Conservation (phyloP, 1,284 basidiomycete genomes). For the Cystobasidiaceae sp. region DNA sequence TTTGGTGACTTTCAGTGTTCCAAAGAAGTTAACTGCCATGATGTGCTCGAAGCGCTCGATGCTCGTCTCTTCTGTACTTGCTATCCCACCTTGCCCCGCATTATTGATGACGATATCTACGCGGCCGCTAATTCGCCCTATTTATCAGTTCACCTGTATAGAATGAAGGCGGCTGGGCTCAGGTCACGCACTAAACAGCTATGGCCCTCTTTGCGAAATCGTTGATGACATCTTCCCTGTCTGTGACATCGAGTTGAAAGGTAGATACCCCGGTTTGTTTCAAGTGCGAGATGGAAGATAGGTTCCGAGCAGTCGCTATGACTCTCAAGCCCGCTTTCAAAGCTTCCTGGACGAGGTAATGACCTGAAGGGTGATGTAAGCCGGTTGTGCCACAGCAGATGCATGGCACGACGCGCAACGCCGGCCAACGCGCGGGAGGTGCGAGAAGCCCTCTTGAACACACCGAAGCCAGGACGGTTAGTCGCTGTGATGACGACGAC, state of each 20-base stretch:
- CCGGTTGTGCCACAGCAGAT: not conserved
- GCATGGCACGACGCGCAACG: too few species aligned
- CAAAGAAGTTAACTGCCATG: conserved; percentile 14
- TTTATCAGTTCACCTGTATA: not conserved
- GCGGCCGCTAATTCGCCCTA: not conserved
- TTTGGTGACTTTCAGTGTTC: conserved; percentile 14
- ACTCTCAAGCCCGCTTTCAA: conserved; percentile 4
- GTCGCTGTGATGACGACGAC: conserved; percentile 6
- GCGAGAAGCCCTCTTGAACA: too few species aligned
- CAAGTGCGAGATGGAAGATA: not conserved
- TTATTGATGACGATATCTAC: conserved; percentile 18
- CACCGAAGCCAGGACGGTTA: conserved; percentile 6
- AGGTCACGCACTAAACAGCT: not conserved
- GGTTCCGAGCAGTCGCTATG: conserved; percentile 9
- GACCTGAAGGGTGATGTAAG: not conserved
- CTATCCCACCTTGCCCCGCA: conserved; percentile 16
- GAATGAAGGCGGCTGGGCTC: too few species aligned
- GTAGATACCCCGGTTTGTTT: not conserved
- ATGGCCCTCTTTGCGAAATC: conserved; percentile 11
- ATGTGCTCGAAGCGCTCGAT: not conserved
- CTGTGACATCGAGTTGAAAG: conserved; percentile 1
- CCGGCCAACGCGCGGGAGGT: too few species aligned
- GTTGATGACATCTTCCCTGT: not conserved
- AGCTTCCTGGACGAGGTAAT: conserved; percentile 9
- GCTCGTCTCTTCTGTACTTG: conserved; percentile 8